These are phyloP conservation scores for Leccinellum rugosiceps DNA, from an alignment of 768 basidiomycete species.

Conservation along the genomic window DNA sequence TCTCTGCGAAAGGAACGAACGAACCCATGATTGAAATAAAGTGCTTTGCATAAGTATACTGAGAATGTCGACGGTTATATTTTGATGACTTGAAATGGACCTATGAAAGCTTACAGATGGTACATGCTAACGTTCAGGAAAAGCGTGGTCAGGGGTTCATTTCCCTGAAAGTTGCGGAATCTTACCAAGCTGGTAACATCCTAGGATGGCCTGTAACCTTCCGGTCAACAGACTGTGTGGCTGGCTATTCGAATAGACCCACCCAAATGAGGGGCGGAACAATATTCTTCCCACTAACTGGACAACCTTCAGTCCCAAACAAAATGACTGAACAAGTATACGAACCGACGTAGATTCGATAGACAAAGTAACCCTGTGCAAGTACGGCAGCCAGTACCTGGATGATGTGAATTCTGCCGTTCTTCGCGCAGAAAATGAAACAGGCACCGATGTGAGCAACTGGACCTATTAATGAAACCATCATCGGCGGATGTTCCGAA, in stretches of 20 bases:
- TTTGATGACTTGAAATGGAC: background rate
- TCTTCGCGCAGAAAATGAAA: background rate
- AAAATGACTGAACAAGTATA: background rate
- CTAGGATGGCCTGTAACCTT: background rate
- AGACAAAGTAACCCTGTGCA: slow-evolving; percentile 11
- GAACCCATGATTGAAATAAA: slow-evolving; percentile 5
- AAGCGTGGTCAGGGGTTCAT: background rate
- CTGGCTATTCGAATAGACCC: too few relatives aligned
- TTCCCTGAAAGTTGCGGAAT: too few relatives aligned
- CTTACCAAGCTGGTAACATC: slow-evolving; percentile 5
- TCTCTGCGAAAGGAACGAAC: background rate
- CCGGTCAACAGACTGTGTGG: background rate
- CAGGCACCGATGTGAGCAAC: background rate
- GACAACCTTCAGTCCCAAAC: background rate
- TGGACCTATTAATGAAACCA: slow-evolving; percentile 1
- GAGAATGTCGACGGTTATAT: background rate
- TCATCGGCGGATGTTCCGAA: background rate
- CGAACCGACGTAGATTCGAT: slow-evolving; percentile 15
- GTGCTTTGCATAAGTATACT: slow-evolving; percentile 3
- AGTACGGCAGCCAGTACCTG: slow-evolving; percentile 1
- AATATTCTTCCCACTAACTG: slow-evolving; percentile 9
- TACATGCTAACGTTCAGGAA: background rate
- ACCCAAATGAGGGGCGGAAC: background rate
- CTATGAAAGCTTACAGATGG: background rate
- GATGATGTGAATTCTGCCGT: background rate